A percentile compares a stretch with the other conserved stretches of the same genome.
phyloP scores from a whole-genome alignment of 2,329 filamentous ascomycete genomes.

The Ascocoryne sarcoides region DNA sequence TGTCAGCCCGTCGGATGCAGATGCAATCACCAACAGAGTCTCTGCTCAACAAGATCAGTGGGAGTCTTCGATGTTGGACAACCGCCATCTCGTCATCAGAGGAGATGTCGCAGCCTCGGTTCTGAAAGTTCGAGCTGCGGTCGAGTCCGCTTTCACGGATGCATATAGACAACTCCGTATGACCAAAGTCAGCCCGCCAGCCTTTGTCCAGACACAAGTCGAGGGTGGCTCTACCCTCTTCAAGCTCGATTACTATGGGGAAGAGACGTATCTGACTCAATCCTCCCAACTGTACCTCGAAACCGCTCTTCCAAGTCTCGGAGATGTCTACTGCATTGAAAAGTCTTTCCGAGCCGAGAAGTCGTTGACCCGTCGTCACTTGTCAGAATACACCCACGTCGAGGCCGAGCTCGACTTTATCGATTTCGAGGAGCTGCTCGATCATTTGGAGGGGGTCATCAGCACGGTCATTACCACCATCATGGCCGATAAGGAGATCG shows the following conservation, averaged over 20 bases:
- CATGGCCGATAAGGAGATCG: slow-evolving; percentile 63
- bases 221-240: slow-evolving; percentile 59
- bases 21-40: slow-evolving; percentile 66
- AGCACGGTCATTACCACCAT: slow-evolving; percentile 57
- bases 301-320: slow-evolving; percentile 81
- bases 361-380: slow-evolving; percentile 83
- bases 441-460: slow-evolving; percentile 72
- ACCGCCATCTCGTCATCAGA: slow-evolving; percentile 62
- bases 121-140: slow-evolving; percentile 62
- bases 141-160: slow-evolving; percentile 59
- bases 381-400: slow-evolving; percentile 94
- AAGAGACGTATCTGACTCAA: slow-evolving; percentile 89
- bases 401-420: slow-evolving; percentile 97
- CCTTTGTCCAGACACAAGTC: slow-evolving; percentile 81
- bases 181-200: slow-evolving; percentile 64
- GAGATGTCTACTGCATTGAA: slow-evolving; percentile 95
- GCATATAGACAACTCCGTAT: slow-evolving; percentile 55
- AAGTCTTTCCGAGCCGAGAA: slow-evolving; percentile 99
- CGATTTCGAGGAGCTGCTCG: slow-evolving; percentile 78
- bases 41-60: slow-evolving; percentile 56
- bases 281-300: slow-evolving; percentile 97
- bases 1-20: slow-evolving; percentile 61
- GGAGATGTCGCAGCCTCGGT: slow-evolving; percentile 60
- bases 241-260: slow-evolving; percentile 52
- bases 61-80: slow-evolving; percentile 43